A percentile compares a stretch with the other conserved stretches of the same genome.
These are phyloP conservation scores for Podaxis pistillaris DNA, from an alignment of 768 basidiomycete species.

Conservation along the genomic window DNA sequence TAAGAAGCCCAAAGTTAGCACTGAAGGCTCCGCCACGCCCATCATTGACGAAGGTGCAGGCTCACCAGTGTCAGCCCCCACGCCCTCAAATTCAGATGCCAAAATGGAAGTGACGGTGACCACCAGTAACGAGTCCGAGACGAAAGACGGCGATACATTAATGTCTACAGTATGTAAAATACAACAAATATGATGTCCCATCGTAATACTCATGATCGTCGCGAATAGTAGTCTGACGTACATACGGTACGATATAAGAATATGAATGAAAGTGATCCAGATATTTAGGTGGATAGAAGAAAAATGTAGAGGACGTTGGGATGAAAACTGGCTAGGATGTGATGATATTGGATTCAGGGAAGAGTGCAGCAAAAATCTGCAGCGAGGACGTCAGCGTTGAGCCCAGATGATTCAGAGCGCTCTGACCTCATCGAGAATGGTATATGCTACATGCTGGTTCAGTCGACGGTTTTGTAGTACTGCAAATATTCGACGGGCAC, in stretches of 20 bases:
- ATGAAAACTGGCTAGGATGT: background rate
- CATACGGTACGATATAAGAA: background rate
- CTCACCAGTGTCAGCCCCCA: background rate
- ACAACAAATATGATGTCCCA: background rate
- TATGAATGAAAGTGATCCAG: background rate
- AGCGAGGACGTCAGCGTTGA: background rate
- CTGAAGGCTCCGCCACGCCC: conserved; percentile 13
- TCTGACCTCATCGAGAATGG: conserved; percentile 84
- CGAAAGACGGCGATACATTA: background rate
- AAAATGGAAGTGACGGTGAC: background rate
- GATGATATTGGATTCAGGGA: conserved; percentile 42
- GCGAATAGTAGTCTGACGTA: background rate
- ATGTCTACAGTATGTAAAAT: background rate
- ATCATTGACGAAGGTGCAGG: background rate
- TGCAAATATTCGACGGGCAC: conserved; percentile 89
- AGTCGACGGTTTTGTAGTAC: conserved; percentile 93
- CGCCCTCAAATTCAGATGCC: background rate
- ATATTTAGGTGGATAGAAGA: background rate
- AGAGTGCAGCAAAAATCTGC: conserved; percentile 59
- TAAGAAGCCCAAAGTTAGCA: conserved; percentile 30
- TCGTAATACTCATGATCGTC: conserved; percentile 1
- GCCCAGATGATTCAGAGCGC: background rate
- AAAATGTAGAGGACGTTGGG: background rate
- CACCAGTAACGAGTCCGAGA: background rate
- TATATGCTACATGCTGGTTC: conserved; percentile 90